Evolutionary conservation across 176 grass and related monocot genomes (phyloP).

Genomic region (Oryza officinalis): DNA sequence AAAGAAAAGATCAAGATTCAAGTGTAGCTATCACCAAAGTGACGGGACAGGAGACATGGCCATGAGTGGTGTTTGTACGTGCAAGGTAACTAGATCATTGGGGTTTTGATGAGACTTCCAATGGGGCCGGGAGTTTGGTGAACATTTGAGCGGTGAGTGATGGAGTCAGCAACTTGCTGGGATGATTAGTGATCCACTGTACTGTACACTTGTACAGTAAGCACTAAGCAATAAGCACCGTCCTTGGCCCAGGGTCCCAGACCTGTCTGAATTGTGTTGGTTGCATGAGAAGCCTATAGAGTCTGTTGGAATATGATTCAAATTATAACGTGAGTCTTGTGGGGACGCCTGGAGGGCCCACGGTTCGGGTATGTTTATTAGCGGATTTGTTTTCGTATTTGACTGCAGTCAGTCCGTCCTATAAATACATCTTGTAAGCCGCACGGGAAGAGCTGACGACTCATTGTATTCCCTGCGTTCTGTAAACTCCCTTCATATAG

Average conservation of each 20-base stretch:
- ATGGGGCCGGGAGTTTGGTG: conserved; percentile 12
- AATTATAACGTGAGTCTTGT: too few relatives aligned
- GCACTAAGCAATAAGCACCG: too few relatives aligned
- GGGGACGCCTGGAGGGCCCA: too few relatives aligned
- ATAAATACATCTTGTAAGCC: too few relatives aligned
- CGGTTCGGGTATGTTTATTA: too few relatives aligned
- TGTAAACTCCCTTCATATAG: too few relatives aligned
- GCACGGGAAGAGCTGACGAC: too few relatives aligned
- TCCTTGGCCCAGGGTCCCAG: neutral
- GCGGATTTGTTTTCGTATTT: too few relatives aligned
- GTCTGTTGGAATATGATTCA: too few relatives aligned
- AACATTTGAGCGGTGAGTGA: neutral
- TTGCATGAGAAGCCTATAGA: neutral
- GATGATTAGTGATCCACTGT: neutral
- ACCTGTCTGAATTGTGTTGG: neutral
- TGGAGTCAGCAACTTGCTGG: neutral
- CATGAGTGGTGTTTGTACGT: conserved; percentile 30
- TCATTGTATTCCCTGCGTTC: too few relatives aligned
- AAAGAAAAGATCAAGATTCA: neutral
- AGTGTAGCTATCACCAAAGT: neutral
- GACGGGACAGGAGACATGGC: conserved; percentile 20
- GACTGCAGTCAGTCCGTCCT: too few relatives aligned
- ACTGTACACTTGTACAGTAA: too few relatives aligned
- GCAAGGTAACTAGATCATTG: conserved; percentile 14
- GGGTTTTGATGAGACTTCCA: conserved; percentile 7